Base-by-base conservation (phyloP, 352 stramenopile species). In the Globisporangium barbulae region DNA sequence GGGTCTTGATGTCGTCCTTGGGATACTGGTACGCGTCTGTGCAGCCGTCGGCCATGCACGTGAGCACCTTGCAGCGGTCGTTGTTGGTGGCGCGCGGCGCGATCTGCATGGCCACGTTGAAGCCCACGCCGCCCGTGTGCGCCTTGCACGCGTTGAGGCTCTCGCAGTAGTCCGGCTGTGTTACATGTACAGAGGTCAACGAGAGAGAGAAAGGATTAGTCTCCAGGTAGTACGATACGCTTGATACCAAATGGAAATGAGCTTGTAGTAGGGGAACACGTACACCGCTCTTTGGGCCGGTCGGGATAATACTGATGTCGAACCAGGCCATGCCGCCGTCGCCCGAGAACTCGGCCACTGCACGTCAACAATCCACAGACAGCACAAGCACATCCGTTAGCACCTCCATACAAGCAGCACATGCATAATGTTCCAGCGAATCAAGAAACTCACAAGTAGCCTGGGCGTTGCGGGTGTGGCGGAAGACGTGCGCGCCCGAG, bases 251-350 rank as follows among this genome's bases (percentile, higher is more conserved):
- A 47, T 47, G 5, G 6, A 19, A 42, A 1, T n/a, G 41, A 8
- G 19, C 28, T 55, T 25, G 49, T 55, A 13, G 4, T 28, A 59
- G 25, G 13, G 21, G 35, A 42, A 21, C 17, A 76, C 69, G 37
- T 68, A 76, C 69, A 0, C 69, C 76, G 59, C 70, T 69, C 53
- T 65, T 69, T 3, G 75, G 65, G 3, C 81, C 74, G 5, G 82
- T 90, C 5, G 83, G 83, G 71, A 92, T 90, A 63, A 88, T 92
- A 47, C 77, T 89, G 70, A 92, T 90, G 56, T 90, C 83, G 68
- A 78, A 92, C 81, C 83, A 92, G 17, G 73, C 68, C 39, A 64
- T 70, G 35, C 72, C 74, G 45, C 71, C 73, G 52, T 85, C 78
- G 3, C 69, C 74, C 19, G 83, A 90, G 55, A 92, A 92, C 65